Base-by-base conservation (phyloP, 2,329 filamentous ascomycete species). In the Hymenotorrendiella dingleyae region DNA sequence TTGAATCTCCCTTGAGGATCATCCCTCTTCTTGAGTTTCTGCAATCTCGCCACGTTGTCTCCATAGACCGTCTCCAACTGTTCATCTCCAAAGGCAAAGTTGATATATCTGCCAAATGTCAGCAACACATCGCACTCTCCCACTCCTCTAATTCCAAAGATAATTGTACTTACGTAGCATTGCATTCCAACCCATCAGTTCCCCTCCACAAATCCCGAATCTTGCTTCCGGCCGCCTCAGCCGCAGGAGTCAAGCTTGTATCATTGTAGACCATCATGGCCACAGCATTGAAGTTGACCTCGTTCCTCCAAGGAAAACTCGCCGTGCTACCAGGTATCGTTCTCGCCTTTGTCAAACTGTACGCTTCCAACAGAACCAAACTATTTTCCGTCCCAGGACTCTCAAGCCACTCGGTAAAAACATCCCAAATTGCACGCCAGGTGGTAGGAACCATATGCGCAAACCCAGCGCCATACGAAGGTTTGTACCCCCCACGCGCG, bases 21-120 rank as follows among this genome's bases (percentile, higher is more conserved):
- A 10, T 33, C 32, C 26, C 26, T 23, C 12, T 20, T 19, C 14
- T 40, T 40, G n/a, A 40, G 28, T n/a, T 24, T n/a, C 28, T 33
- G 28, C 20, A 40, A n/a, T 30, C 28, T 11, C 11, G 6, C 28
- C 9, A 24, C 14, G 17, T 33, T 33, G 19, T 23, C 11, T 1
- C 38, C 38, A 26, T 40, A 40, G 10, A 40, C 17, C 7, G 28
- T 33, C 20, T 21, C 9, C 4, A 33, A 21, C 16, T 19, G 17
- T 16, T 40, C 38, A 26, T 40, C 38, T 9, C 37, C 37, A 24
- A 33, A 33, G 4, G 38, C 38, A 22, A 40, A 40, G 19, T 40
- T 40, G 17, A 40, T 24, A 11, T 40, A 40, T 11, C 38, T 40
- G 19, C 12, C 4, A n/a, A n/a, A n/a, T n/a, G n/a, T n/a, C n/a